These are phyloP conservation scores for maize (Zea mays) DNA, from an alignment of 176 grass and related monocot genomes.

Conservation along the genomic window Zm-B73-REFERENCE-NAM-5.0 NC_050098.1:98749501-98750000, in stretches of 20 bases:
- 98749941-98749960: not conserved
- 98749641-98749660: conserved; percentile 94
- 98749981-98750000: conserved; percentile 7
- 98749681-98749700: conserved; percentile 94
- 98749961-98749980: conserved; percentile 18
- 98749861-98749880: conserved; percentile 90
- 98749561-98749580: not conserved
- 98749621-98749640: conserved; percentile 92
- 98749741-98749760: not conserved
- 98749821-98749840: conserved; percentile 74
- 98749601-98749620: conserved; percentile 50
- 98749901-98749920: conserved; percentile 98
- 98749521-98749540: not conserved
- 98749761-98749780: not conserved
- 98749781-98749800: not conserved
- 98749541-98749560: not conserved
- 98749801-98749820: conserved; percentile 2
- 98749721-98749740: conserved; percentile 64
- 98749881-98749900: conserved; percentile 83
- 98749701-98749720: conserved; percentile 96
- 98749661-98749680: conserved; percentile 93
- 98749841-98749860: conserved; percentile 96
- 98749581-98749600: conserved; percentile 33
- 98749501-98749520: not conserved
- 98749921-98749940: conserved; percentile 87